A percentile compares a stretch with the other conserved stretches of the same genome.
These are phyloP conservation scores for Hanseniaspora clermontiae DNA, from an alignment of 805 yeast genomes.

Conservation along the genomic window DNA sequence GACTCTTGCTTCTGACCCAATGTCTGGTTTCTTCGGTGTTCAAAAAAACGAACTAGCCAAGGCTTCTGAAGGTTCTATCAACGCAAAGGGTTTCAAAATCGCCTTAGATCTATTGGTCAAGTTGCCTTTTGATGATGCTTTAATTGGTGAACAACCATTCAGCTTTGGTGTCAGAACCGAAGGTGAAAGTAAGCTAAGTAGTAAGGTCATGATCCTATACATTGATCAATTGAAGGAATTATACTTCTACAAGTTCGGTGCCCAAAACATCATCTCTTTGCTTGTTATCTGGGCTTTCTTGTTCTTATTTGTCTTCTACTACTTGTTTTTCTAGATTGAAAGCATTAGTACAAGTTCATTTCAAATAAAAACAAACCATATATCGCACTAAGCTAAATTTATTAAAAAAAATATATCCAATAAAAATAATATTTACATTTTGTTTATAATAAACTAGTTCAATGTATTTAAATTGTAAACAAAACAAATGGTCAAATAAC, in stretches of 20 bases:
- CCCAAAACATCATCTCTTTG: slow-evolving; percentile 28
- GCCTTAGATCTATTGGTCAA: slow-evolving; percentile 39
- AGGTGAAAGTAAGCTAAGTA: slow-evolving; percentile 40
- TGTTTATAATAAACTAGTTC: too few relatives aligned
- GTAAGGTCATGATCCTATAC: slow-evolving; percentile 39
- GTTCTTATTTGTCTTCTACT: slow-evolving; percentile 24
- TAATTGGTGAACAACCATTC: slow-evolving; percentile 37
- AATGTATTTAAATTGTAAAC: too few relatives aligned
- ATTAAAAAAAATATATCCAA: too few relatives aligned
- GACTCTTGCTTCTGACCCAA: slow-evolving; percentile 41
- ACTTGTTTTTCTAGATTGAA: slow-evolving; percentile 16
- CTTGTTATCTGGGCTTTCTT: slow-evolving; percentile 25
- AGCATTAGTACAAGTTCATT: neutral
- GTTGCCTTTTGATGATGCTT: slow-evolving; percentile 31
- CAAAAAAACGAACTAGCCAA: slow-evolving; percentile 33
- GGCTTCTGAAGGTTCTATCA: slow-evolving; percentile 28
- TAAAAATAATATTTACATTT: too few relatives aligned
- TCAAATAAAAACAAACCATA: too few relatives aligned
- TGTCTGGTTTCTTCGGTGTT: slow-evolving; percentile 42
- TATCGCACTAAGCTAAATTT: too few relatives aligned
- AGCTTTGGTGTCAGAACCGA: slow-evolving; percentile 43
- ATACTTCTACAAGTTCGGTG: slow-evolving; percentile 36
- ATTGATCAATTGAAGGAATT: slow-evolving; percentile 36
- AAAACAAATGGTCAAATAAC: too few relatives aligned
- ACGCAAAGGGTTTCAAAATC: slow-evolving; percentile 38